phyloP scores from a whole-genome alignment of 2,329 filamentous ascomycete genomes.

The Ascochyta clinopodiicola region DNA sequence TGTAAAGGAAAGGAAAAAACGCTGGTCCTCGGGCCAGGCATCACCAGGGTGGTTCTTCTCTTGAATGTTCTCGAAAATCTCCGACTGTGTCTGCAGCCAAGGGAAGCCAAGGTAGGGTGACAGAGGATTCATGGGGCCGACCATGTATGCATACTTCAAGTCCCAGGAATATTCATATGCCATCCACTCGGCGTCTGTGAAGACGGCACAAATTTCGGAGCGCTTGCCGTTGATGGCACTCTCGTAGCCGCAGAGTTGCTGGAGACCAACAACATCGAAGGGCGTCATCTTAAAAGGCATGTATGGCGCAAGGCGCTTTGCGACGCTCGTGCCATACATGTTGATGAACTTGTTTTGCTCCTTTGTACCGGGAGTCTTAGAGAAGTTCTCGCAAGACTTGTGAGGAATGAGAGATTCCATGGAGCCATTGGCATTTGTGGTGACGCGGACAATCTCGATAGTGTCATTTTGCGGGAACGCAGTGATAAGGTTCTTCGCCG shows the following conservation, averaged over 20 bases:
- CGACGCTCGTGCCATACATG: slow-evolving; percentile 34
- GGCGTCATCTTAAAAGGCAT: slow-evolving; percentile 64
- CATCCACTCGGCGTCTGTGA: slow-evolving; percentile 68
- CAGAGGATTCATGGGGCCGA: slow-evolving; percentile 65
- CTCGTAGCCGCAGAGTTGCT: slow-evolving; percentile 70
- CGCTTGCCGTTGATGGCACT: slow-evolving; percentile 64
- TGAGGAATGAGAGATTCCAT: slow-evolving; percentile 45
- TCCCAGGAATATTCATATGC: slow-evolving; percentile 69
- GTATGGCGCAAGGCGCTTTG: slow-evolving; percentile 32
- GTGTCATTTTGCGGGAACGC: slow-evolving; percentile 37
- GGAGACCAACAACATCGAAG: slow-evolving; percentile 68
- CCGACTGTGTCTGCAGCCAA: slow-evolving; percentile 68
- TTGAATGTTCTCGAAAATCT: slow-evolving; percentile 35
- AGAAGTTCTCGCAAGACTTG: slow-evolving; percentile 44
- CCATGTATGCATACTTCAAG: slow-evolving; percentile 68
- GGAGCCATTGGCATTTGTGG: slow-evolving; percentile 34
- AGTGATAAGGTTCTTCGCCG: slow-evolving; percentile 39
- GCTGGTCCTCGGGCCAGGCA: slow-evolving; percentile 53
- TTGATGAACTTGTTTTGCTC: slow-evolving; percentile 40
- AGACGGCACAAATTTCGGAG: slow-evolving; percentile 65
- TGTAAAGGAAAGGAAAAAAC: slow-evolving; percentile 71
- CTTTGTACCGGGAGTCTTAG: slow-evolving; percentile 39
- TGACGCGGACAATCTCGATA: slow-evolving; percentile 44
- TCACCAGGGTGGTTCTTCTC: slow-evolving; percentile 51
- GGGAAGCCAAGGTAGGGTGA: slow-evolving; percentile 67